Evolutionary conservation across 2,329 filamentous ascomycete species (phyloP).

Genomic region (Colletotrichum falcatum): DNA sequence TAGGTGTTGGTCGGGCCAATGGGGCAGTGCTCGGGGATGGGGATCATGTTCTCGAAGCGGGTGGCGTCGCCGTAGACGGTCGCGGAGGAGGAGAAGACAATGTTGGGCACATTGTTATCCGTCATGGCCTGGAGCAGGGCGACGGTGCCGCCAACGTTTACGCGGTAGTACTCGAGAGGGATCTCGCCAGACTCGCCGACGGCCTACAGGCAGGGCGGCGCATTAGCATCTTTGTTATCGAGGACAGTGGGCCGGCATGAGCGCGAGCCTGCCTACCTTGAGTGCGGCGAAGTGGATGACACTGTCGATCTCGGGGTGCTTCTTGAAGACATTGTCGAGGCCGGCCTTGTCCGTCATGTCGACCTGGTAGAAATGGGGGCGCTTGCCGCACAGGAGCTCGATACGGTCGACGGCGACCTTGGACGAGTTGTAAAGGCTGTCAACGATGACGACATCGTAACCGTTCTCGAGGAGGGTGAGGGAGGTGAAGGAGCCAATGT

Average conservation of each 20-base stretch:
- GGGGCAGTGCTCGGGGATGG: slow-evolving; percentile 96
- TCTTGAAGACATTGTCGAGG: slow-evolving; percentile 87
- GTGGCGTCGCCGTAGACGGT: slow-evolving; percentile 99
- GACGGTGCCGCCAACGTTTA: slow-evolving; percentile 95
- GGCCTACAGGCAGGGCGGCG: slow-evolving; percentile 66
- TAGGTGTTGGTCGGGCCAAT: slow-evolving; percentile 98
- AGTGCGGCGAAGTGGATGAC: slow-evolving; percentile 99
- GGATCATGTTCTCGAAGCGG: slow-evolving; percentile 97
- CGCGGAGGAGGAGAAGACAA: slow-evolving; percentile 98
- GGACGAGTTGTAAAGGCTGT: slow-evolving; percentile 98
- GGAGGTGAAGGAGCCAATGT: slow-evolving; percentile 98
- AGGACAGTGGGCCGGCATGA: not conserved
- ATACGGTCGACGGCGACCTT: slow-evolving; percentile 93
- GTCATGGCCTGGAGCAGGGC: slow-evolving; percentile 88
- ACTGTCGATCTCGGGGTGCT: slow-evolving; percentile 93
- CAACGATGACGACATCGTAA: slow-evolving; percentile 96
- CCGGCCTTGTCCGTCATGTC: slow-evolving; percentile 89
- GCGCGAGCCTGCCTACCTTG: slow-evolving; percentile 73
- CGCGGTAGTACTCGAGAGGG: slow-evolving; percentile 96
- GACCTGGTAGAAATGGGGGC: slow-evolving; percentile 84
- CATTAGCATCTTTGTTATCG: not conserved
- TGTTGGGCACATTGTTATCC: slow-evolving; percentile 91
- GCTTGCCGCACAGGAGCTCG: slow-evolving; percentile 90
- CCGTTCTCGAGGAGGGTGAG: slow-evolving; percentile 92
- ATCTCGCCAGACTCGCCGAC: slow-evolving; percentile 96